Evolutionary conservation across 805 yeast genomes (phyloP), one percentile per base, ranked within the genome.

Genomic region (Starmerella tilneyi): DNA sequence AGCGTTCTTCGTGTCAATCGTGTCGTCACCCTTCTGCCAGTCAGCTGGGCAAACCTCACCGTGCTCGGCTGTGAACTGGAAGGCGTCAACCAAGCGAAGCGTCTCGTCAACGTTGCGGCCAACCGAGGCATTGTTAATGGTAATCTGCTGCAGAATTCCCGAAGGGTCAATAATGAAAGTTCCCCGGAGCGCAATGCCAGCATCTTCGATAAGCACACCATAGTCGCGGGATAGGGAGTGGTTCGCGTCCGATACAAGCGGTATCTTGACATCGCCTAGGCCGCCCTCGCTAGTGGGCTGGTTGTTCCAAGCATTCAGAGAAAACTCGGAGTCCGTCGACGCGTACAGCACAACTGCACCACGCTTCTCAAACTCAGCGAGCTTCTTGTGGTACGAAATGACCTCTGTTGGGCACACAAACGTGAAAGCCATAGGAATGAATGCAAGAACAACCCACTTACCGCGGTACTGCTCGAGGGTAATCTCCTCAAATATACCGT

Each of bases 1-100:
- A 30, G 56, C 50, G 45, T 50, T 36, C 43, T 46, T 46, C 40
- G 59, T 55, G 56, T 80, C 81, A 72, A 86, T 85, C 69, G 94
- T 83, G 65, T 84, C 94, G 52, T 84, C 67, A 73, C 98, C 98
- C 68, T 84, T 81, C 54, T 80, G 77, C 98, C 98, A 89, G 94
- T 89, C 92, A 67, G 97, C 96, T 63, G 98, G 98, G 75, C 96
- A 88, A 58, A 89, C 98, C 74, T 94, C 96, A 73, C 98, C 98
- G 79, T 92, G 75, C 75, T 84, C 83, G 70, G 88, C 97, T 62
- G 95, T 84, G 88, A 94, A 92, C 75, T 89, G 95, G 95, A 92
- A 92, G 59, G 96, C 99, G 68, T 92, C 97, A 54, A 92, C 77
- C 65, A 92, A 78, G 81, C 99, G 88, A 65, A 85, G 75, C 57